A percentile compares a stretch with the other conserved stretches of the same genome.
Conservation (phyloP, 2,329 filamentous ascomycete genomes). For the Dactylellina sp. region DNA sequence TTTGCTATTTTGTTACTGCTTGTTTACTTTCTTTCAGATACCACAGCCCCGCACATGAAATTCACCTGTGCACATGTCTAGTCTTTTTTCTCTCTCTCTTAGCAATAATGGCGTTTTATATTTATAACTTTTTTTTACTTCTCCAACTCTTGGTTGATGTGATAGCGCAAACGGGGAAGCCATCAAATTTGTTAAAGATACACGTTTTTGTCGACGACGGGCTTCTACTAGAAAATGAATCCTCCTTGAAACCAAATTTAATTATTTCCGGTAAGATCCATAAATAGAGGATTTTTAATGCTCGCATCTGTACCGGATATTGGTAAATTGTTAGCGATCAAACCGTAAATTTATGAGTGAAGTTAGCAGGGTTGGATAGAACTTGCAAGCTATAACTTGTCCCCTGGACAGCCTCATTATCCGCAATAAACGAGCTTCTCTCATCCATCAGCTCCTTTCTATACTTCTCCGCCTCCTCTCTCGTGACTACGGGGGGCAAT, state of each 20-base stretch:
- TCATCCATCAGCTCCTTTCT: constrained; percentile 65
- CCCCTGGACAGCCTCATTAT: constrained; percentile 31
- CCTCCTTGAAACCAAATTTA: too few relatives aligned
- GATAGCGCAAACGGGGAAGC: not conserved
- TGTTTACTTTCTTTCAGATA: constrained; percentile 32
- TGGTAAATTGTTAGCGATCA: not conserved
- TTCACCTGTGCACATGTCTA: constrained; percentile 14
- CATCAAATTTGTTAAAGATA: not conserved
- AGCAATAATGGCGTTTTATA: constrained; percentile 21
- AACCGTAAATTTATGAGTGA: not conserved
- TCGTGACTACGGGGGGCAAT: constrained; percentile 60
- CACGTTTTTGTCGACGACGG: too few relatives aligned
- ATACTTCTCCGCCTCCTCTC: constrained; percentile 64
- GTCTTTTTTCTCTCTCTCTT: not conserved
- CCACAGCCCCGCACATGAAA: constrained; percentile 10
- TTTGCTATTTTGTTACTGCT: constrained; percentile 10
- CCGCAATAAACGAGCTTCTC: constrained; percentile 59
- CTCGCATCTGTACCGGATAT: constrained; percentile 34
- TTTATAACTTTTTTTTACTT: constrained; percentile 10
- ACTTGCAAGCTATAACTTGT: constrained; percentile 41
- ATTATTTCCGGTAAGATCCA: too few relatives aligned
- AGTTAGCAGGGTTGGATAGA: not conserved
- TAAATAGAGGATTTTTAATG: constrained; percentile 16
- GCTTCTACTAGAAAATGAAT: too few relatives aligned
- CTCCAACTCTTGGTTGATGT: not conserved